phyloP scores from a whole-genome alignment of 495 filamentous ascomycete species.

The Astrothelium macrocarpum region DNA sequence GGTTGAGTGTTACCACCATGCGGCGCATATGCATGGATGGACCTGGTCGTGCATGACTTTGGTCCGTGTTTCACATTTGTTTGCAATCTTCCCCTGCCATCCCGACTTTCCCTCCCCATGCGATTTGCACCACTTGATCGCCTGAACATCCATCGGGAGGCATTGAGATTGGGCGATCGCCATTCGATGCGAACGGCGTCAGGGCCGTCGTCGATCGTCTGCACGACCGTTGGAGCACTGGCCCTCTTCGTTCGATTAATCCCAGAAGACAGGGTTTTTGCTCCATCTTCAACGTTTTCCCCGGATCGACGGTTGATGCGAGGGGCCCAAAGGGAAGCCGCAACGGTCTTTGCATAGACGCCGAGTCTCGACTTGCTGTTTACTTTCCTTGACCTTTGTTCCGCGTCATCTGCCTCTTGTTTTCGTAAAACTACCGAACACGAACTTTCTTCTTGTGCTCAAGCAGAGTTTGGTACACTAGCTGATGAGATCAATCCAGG shows the following conservation, averaged over 20 bases:
- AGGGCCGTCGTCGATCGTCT: background rate
- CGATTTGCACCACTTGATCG: background rate
- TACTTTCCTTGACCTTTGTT: too few species aligned
- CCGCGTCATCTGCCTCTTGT: too few species aligned
- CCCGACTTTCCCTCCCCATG: background rate
- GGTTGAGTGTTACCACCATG: too few species aligned
- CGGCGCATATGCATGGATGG: background rate
- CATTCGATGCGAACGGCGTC: background rate
- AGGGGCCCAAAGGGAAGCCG: too few species aligned
- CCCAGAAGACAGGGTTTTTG: background rate
- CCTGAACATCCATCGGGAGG: background rate
- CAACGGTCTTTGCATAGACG: too few species aligned
- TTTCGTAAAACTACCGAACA: background rate
- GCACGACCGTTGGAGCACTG: background rate
- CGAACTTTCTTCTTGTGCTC: background rate
- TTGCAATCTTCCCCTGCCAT: background rate
- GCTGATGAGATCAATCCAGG: slow-evolving; percentile 3
- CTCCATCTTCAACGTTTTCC: background rate
- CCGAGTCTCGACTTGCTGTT: too few species aligned
- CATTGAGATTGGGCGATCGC: background rate
- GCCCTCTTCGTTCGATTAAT: background rate
- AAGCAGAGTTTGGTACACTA: background rate
- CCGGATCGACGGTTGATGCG: background rate
- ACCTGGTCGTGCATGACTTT: background rate
- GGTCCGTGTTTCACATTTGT: background rate